A percentile compares a stretch with the other conserved stretches of the same genome.
These are phyloP conservation scores for Boletus huronensis DNA, from an alignment of 768 basidiomycete species.

Conservation along the genomic window DNA sequence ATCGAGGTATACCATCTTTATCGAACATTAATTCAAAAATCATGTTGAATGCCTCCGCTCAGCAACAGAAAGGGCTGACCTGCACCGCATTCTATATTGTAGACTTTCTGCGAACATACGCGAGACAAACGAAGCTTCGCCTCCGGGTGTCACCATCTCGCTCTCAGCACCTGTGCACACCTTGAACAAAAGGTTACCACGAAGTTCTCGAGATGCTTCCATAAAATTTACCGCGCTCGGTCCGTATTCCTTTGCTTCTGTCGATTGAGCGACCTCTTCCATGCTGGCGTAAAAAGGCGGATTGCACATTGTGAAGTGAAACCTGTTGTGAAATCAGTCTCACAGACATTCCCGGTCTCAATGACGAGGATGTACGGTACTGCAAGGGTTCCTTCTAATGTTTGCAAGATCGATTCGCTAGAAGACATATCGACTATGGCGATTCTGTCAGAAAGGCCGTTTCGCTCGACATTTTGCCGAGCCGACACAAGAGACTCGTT, in stretches of 20 bases:
- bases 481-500: slow-evolving; percentile 55
- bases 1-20: slow-evolving; percentile 87
- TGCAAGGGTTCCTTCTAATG: slow-evolving; percentile 12
- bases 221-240: slow-evolving; percentile 63
- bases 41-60: not conserved
- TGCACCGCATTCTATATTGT: slow-evolving; percentile 45
- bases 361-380: slow-evolving; percentile 2
- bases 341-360: not conserved
- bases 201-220: not conserved
- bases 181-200: slow-evolving; percentile 35
- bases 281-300: slow-evolving; percentile 88
- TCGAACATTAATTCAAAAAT: not conserved
- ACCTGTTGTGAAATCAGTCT: slow-evolving; percentile 31
- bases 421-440: slow-evolving; percentile 38
- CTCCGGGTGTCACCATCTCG: slow-evolving; percentile 89
- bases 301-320: slow-evolving; percentile 91
- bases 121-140: slow-evolving; percentile 75
- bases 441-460: slow-evolving; percentile 54
- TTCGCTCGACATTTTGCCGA: slow-evolving; percentile 50
- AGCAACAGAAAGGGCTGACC: slow-evolving; percentile 36
- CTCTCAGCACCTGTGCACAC: slow-evolving; percentile 81
- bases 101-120: slow-evolving; percentile 77
- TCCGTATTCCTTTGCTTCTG: slow-evolving; percentile 56
- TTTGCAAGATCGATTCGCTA: slow-evolving; percentile 43
- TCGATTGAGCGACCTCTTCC: slow-evolving; percentile 61